Percentiles rank a stretch among this genome's conserved stretches.
These are phyloP conservation scores for Stephania cephalantha DNA, from an alignment of 164 flowering plant genomes.

Conservation along the genomic window DNA sequence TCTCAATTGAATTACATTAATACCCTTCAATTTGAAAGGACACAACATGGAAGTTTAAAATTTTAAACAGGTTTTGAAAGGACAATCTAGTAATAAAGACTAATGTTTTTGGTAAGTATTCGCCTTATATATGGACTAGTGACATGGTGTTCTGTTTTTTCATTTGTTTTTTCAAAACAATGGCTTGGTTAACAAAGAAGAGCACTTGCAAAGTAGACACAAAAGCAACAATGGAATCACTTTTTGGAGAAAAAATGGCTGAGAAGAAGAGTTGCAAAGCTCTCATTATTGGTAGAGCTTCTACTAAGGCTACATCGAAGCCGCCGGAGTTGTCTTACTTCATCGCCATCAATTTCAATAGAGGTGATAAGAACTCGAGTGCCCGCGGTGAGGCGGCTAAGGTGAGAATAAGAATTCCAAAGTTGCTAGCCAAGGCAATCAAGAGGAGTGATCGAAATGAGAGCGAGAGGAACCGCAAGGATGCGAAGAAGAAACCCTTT, in stretches of 20 bases:
- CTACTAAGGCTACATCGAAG: background rate
- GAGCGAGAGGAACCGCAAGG: background rate
- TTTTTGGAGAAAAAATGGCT: background rate
- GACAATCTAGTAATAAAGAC: too few relatives aligned
- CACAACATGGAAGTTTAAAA: too few relatives aligned
- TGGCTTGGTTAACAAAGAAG: too few relatives aligned
- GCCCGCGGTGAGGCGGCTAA: background rate
- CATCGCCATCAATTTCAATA: background rate
- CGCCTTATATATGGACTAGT: too few relatives aligned
- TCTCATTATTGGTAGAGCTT: background rate
- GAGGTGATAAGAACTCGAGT: background rate
- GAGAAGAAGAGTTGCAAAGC: background rate
- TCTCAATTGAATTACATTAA: too few relatives aligned
- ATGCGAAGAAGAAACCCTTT: background rate
- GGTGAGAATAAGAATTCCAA: slow-evolving; percentile 4
- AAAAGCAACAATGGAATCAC: too few relatives aligned
- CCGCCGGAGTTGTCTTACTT: background rate
- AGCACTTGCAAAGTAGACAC: too few relatives aligned
- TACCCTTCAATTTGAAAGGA: too few relatives aligned
- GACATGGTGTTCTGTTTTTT: too few relatives aligned
- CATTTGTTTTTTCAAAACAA: too few relatives aligned
- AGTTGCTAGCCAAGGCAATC: background rate
- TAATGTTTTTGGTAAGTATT: too few relatives aligned
- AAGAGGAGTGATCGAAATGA: background rate
- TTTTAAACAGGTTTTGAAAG: too few relatives aligned